Base-by-base conservation (phyloP, 2,329 filamentous ascomycete species). In the Massarina eburnea region DNA sequence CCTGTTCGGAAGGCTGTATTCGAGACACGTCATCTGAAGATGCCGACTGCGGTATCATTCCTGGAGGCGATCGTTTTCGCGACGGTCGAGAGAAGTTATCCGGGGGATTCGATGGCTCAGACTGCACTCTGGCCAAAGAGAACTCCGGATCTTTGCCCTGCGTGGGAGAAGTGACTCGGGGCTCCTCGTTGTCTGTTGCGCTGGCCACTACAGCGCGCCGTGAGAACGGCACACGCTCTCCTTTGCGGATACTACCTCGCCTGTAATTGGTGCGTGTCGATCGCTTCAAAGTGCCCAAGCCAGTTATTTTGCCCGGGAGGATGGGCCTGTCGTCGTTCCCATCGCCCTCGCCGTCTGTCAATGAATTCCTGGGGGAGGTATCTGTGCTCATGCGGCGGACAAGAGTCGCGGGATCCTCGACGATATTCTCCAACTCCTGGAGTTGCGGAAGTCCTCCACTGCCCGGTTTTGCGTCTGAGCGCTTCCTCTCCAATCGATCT, bases 221-320 rank as follows among this genome's bases (percentile, higher is more conserved):
- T 1, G 89, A 87, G 55, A 90, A 86, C 1, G 87, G 83, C 3
- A 83, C 76, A 43, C 88, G 81, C 49, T 94, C 88, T 19, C 88
- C 87, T 55, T 85, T 89, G 40, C 88, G 85, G 51, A 96, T 70
- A 73, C 91, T 96, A 26, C 91, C 91, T 46, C 89, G 89, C 59
- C 91, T 80, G 68, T 97, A 97, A 20, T 89, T 92, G 4, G 94
- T 99, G 43, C 89, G 82, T 17, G 91, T 99, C 10, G 94, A 96
- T 51, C 94, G 83, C 58, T 94, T 86, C 39, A 99, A 74, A 24
- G 89, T 89, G 68, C 87, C 85, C 1, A 86, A 84, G 3, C 89
- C 89, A 1, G 84, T 84, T 17, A 86, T 73, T 45, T 80, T 84
- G 46, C 86, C 81, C 1, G 91, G 88, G 33, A 97, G 74, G 52